Evolutionary conservation across 805 yeast genomes (phyloP).

Genomic region (Grigorovia jiainica): DNA sequence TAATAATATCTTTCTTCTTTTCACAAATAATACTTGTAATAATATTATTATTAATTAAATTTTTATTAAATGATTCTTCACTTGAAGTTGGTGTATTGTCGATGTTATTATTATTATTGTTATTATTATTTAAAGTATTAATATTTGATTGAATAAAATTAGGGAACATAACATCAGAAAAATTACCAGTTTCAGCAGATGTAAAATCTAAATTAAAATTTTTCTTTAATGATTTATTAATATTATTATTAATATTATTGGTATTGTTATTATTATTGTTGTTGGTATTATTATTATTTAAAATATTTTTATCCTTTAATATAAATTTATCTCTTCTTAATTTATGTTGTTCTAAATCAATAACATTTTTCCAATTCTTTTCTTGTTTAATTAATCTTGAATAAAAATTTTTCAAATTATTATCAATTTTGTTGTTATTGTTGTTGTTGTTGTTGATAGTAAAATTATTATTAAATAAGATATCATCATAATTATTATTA

Average conservation of each 20-base stretch:
- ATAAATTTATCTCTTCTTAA: no score
- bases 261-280: neutral
- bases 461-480: constrained; percentile 1
- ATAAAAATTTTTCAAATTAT: neutral
- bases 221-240: neutral
- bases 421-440: constrained; percentile 1
- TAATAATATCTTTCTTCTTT: neutral
- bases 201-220: constrained; percentile 16
- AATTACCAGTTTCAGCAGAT: constrained; percentile 23
- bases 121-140: no score
- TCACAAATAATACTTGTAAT: neutral
- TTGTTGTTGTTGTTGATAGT: constrained; percentile 4
- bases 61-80: neutral
- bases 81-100: neutral
- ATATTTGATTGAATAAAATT: no score
- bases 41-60: neutral
- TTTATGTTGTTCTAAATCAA: no score
- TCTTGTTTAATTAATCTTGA: no score
- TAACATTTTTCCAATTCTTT: no score
- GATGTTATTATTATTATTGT: no score
- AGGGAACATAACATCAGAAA: constrained; percentile 19
- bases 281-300: no score
- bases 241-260: constrained; percentile 4
- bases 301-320: no score
- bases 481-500: constrained; percentile 2